Percentiles rank a stretch among this genome's conserved stretches.
These are phyloP conservation scores for Artemisia argyi DNA, from an alignment of 129 eudicot species.

Conservation along the genomic window DNA sequence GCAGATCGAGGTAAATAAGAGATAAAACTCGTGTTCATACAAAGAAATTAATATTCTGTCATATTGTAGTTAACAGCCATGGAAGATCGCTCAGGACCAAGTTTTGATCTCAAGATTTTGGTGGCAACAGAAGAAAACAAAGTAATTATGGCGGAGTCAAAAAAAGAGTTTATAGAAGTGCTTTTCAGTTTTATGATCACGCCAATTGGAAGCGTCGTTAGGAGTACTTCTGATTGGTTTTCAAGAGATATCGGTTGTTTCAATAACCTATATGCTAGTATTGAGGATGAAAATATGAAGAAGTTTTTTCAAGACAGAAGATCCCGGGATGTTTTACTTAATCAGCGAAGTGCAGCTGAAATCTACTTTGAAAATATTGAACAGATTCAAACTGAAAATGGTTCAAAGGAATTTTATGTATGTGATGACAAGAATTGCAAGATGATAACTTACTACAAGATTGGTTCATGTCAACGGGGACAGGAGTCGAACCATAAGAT, in stretches of 20 bases:
- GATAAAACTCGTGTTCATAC: too few species aligned
- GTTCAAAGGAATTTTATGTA: not conserved
- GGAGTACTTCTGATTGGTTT: conserved; percentile 1
- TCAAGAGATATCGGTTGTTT: conserved; percentile 25
- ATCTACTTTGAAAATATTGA: conserved; percentile 20
- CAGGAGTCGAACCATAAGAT: too few species aligned
- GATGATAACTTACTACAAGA: too few species aligned
- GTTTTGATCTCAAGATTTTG: too few species aligned
- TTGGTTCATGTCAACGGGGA: too few species aligned
- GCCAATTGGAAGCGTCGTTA: conserved; percentile 31
- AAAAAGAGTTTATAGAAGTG: conserved; percentile 31
- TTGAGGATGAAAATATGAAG: conserved; percentile 15
- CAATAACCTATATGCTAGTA: conserved; percentile 27
- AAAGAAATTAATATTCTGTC: too few species aligned
- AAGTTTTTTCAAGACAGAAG: not conserved
- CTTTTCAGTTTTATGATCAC: conserved; percentile 32
- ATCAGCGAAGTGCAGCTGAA: conserved; percentile 30
- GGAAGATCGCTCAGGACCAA: too few species aligned
- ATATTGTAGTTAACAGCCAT: too few species aligned
- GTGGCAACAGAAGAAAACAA: too few species aligned
- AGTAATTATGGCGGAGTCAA: conserved; percentile 26
- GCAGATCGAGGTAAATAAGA: too few species aligned
- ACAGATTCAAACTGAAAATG: not conserved
- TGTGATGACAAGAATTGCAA: not conserved
- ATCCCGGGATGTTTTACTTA: conserved; percentile 21